phyloP scores from a whole-genome alignment of 1,284 basidiomycete species.

The Ceraceosorus guamensis region DNA sequence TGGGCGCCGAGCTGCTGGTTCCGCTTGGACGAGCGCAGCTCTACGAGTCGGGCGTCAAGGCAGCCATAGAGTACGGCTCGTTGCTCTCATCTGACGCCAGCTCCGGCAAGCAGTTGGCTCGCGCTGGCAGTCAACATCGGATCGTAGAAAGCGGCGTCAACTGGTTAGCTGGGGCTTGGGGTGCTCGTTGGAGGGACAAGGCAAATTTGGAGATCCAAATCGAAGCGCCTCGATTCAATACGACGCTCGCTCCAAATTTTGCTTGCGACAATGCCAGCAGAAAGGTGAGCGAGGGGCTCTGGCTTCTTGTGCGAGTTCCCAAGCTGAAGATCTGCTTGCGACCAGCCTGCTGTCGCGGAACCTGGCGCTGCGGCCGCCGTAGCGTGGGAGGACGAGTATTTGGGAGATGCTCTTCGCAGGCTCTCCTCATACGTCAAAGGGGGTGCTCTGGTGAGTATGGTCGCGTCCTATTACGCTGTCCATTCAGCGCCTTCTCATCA shows the following conservation, averaged over 20 bases:
- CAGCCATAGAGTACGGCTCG: slow-evolving; percentile 6
- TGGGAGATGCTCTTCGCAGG: no score
- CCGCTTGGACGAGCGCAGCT: slow-evolving; percentile 41
- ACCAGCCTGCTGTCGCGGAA: no score
- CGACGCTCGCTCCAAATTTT: slow-evolving; percentile 35
- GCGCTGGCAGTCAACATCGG: slow-evolving; percentile 42
- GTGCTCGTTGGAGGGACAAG: slow-evolving; percentile 10
- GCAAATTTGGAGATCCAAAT: slow-evolving; percentile 43
- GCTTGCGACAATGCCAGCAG: background rate
- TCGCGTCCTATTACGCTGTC: background rate
- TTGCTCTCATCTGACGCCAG: slow-evolving; percentile 13
- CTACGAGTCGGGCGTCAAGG: slow-evolving; percentile 11
- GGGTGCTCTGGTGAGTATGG: background rate
- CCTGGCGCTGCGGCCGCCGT: no score
- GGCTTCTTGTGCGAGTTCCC: no score
- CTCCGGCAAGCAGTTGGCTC: slow-evolving; percentile 3
- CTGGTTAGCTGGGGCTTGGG: slow-evolving; percentile 16
- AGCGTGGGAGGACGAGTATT: no score
- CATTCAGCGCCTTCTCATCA: no score
- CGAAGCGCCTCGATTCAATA: slow-evolving; percentile 38
- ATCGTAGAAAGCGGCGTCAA: slow-evolving; percentile 41
- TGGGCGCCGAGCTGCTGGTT: slow-evolving; percentile 41
- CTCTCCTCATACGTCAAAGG: no score
- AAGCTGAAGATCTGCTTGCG: no score
- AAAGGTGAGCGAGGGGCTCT: no score